A percentile compares a stretch with the other conserved stretches of the same genome.
These are phyloP conservation scores for Huntiella abstrusa DNA, from an alignment of 2,329 filamentous ascomycete genomes.

Conservation along the genomic window DNA sequence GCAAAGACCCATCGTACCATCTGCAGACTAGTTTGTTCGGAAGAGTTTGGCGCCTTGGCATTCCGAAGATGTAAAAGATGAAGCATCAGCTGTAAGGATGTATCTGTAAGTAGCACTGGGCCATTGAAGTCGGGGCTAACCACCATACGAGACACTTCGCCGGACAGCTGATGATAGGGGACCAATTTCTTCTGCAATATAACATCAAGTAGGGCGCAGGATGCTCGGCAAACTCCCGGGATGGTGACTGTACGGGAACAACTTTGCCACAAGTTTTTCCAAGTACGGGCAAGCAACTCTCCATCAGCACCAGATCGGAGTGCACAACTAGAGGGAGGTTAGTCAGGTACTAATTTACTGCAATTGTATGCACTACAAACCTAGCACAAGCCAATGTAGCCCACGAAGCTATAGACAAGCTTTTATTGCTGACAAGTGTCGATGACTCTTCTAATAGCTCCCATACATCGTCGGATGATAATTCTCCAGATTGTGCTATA, in stretches of 20 bases:
- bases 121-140: conserved; percentile 65
- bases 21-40: conserved; percentile 47
- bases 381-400: conserved; percentile 65
- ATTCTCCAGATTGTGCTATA: conserved; percentile 27
- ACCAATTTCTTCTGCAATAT: conserved; percentile 50
- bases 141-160: conserved; percentile 54
- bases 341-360: background rate
- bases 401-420: conserved; percentile 52
- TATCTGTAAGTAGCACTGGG: conserved; percentile 60
- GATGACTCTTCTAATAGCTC: conserved; percentile 39
- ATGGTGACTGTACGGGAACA: conserved; percentile 53
- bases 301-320: conserved; percentile 10
- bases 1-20: conserved; percentile 67
- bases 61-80: conserved; percentile 48
- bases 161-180: conserved; percentile 44
- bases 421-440: conserved; percentile 48
- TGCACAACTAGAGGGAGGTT: conserved; percentile 18
- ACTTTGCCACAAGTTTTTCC: conserved; percentile 61
- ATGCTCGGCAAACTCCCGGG: conserved; percentile 52
- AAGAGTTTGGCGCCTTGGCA: conserved; percentile 48
- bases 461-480: conserved; percentile 32
- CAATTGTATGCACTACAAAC: conserved; percentile 25
- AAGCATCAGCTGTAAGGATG: conserved; percentile 54
- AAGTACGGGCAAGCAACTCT: conserved; percentile 21
- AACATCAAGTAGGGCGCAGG: conserved; percentile 52